A percentile compares a stretch with the other conserved stretches of the same genome.
phyloP scores from a whole-genome alignment of 768 basidiomycete species.

The Suillus subalutaceus region DNA sequence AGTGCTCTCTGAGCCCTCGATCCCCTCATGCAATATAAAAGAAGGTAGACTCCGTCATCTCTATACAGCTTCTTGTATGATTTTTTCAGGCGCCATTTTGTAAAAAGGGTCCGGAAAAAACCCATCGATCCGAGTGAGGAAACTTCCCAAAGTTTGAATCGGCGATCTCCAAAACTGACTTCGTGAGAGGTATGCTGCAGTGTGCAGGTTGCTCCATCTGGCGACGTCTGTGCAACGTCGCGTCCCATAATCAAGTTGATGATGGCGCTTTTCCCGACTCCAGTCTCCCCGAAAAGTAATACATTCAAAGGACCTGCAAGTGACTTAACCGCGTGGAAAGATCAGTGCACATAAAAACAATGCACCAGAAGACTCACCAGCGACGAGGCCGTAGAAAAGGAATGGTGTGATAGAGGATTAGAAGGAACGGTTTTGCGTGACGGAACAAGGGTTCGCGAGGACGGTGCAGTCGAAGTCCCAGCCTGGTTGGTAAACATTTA shows the following conservation, averaged over 20 bases:
- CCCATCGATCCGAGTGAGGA: constrained; percentile 31
- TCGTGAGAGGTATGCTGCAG: constrained; percentile 31
- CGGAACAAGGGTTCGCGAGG: neutral
- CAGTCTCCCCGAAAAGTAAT: constrained; percentile 47
- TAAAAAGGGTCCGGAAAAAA: constrained; percentile 18
- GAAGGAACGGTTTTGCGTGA: neutral
- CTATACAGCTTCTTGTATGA: constrained; percentile 31
- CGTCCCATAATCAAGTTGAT: constrained; percentile 43
- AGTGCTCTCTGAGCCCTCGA: constrained; percentile 27
- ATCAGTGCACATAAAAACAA: neutral
- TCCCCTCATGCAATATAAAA: constrained; percentile 38
- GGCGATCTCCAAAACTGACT: constrained; percentile 19
- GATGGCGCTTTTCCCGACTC: constrained; percentile 46
- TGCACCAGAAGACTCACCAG: neutral
- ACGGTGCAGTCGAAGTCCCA: no score
- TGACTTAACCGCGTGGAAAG: neutral
- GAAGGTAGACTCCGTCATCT: constrained; percentile 33
- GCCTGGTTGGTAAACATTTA: neutral
- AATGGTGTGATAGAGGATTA: no score
- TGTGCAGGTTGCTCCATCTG: constrained; percentile 38
- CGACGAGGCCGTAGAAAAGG: neutral
- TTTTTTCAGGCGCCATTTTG: constrained; percentile 28
- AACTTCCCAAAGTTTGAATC: constrained; percentile 36
- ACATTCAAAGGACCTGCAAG: constrained; percentile 29
- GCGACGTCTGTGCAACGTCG: constrained; percentile 34